phyloP scores from a whole-genome alignment of 2,329 filamentous ascomycete species.

The Microsporum canis region DNA sequence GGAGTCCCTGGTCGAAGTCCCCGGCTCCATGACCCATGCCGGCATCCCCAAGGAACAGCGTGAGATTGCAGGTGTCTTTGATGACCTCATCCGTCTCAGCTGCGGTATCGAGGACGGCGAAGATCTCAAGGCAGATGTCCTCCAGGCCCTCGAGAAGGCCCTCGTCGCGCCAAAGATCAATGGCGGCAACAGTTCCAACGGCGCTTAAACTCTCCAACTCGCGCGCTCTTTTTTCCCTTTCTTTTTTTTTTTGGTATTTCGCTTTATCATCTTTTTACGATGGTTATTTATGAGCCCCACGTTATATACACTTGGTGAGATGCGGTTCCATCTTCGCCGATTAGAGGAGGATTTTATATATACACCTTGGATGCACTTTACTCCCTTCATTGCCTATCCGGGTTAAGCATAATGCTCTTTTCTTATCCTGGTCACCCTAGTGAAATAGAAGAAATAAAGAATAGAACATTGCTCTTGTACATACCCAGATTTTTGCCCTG shows the following conservation, averaged over 20 bases:
- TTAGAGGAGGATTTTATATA: background rate
- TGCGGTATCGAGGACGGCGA: slow-evolving; percentile 86
- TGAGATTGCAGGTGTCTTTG: slow-evolving; percentile 85
- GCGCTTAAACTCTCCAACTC: background rate
- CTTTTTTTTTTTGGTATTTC: background rate
- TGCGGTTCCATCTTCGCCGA: background rate
- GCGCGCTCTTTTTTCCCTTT: background rate
- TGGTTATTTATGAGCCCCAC: background rate
- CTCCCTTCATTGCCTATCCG: background rate
- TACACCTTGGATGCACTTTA: background rate
- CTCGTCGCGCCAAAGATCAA: slow-evolving; percentile 43
- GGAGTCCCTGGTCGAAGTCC: slow-evolving; percentile 83
- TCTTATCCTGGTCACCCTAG: background rate
- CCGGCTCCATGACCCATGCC: slow-evolving; percentile 91
- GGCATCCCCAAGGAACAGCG: slow-evolving; percentile 84
- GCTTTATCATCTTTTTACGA: background rate
- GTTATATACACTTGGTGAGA: background rate
- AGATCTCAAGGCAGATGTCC: slow-evolving; percentile 70
- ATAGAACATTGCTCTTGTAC: background rate
- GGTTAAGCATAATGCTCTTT: background rate
- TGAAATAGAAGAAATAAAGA: background rate
- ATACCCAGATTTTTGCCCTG: background rate
- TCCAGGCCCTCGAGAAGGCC: slow-evolving; percentile 71
- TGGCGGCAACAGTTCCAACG: slow-evolving; percentile 23
- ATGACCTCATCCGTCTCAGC: slow-evolving; percentile 86